Conservation (phyloP, 306 rosid genomes). For the Aeschynomene evenia region DNA sequence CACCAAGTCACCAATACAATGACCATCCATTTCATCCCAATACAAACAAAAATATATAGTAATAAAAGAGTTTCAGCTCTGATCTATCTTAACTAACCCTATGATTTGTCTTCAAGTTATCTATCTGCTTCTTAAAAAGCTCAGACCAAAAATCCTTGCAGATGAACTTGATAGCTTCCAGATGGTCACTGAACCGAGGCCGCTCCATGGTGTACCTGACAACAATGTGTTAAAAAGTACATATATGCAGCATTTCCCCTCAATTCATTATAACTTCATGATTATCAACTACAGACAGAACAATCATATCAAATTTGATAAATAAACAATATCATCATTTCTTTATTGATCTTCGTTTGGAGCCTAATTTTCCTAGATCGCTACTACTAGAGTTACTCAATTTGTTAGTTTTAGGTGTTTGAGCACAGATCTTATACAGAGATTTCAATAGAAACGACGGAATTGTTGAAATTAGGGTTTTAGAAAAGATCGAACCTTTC, state of each 20-base stretch:
- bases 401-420: background rate
- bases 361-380: background rate
- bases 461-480: background rate
- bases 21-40: constrained; percentile 7
- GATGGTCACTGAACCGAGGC: constrained; percentile 89
- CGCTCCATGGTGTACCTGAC: constrained; percentile 89
- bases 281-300: constrained; percentile 1
- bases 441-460: background rate
- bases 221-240: background rate
- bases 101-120: constrained; percentile 95
- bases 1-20: constrained; percentile 24
- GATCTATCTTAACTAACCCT: constrained; percentile 54
- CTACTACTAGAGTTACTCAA: background rate
- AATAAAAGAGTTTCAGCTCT: constrained; percentile 5
- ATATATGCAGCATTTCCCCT: too few relatives aligned
- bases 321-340: background rate
- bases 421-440: constrained; percentile 19
- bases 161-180: constrained; percentile 95
- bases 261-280: constrained; percentile 6
- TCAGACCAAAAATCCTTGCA: constrained; percentile 99
- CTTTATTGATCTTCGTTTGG: background rate
- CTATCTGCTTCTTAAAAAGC: constrained; percentile 97
- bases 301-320: background rate
- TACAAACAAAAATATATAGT: background rate
- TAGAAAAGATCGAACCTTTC: constrained; percentile 70